Evolutionary conservation across 2,329 filamentous ascomycete species (phyloP), one percentile per base, ranked within the genome.

Genomic region (Chaetomium sp.): DNA sequence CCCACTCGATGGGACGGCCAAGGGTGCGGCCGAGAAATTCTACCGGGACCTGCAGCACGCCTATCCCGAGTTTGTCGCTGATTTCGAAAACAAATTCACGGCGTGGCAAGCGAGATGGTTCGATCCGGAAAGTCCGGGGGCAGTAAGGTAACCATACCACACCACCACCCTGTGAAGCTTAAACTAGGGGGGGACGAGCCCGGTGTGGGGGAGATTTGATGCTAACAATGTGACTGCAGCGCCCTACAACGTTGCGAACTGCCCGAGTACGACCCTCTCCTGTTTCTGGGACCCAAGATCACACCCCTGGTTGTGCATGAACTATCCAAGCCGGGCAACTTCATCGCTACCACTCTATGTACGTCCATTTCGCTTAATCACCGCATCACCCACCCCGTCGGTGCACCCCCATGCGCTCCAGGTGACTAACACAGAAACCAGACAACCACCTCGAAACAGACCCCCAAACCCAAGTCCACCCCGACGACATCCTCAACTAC

Each of bases 381-480:
- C 43, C 5, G 3, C 44, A 5, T 34, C 33, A 6, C 11, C 32
- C 19, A 27, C 10, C 43, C 6, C 19, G 8, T 10, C 43, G 11
- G 11, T 38, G 2, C 43, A 12, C 2, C 7, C 4, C 33, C 8
- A 9, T 38, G 37, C n/a, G 11, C 11, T 36, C 9, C n/a, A 36
- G 7, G 11, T 48, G 19, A 14, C 38, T 14, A n/a, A 27, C 43
- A 6, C 8, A 11, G 7, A 4, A 14, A 14, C 14, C 38, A 53
- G 52, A 53, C 11, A 53, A 49, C 52, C 51, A 53, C 44, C 51
- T 53, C 32, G 51, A 53, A 33, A 48, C 51, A 2, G 44, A 53
- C 32, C 19, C 14, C 2, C 7, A 32, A 33, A 38, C 27, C 52
- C 48, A 53, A 12, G 32, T 53, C 37, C 27, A 41, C 45, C 44